phyloP scores from a whole-genome alignment of 176 grass and related monocot genomes.

The Oryza coarctata region DNA sequence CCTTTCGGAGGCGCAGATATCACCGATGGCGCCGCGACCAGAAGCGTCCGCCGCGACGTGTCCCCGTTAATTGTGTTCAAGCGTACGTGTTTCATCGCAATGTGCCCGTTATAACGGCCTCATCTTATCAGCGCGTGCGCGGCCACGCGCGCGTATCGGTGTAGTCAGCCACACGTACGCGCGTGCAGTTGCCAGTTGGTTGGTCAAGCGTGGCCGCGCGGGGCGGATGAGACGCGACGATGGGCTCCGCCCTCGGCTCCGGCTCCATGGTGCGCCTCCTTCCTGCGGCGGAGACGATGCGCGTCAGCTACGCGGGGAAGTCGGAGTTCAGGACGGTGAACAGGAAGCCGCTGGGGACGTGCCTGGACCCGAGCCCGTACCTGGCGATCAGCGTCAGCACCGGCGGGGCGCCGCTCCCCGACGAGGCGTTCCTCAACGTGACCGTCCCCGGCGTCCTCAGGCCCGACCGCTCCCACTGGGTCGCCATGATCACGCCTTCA shows the following conservation, averaged over 20 bases:
- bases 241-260: background rate
- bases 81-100: too few relatives aligned
- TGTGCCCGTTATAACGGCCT: background rate
- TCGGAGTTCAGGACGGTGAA: slow-evolving; percentile 83
- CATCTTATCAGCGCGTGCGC: background rate
- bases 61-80: background rate
- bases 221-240: background rate
- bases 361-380: slow-evolving; percentile 43
- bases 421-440: slow-evolving; percentile 60
- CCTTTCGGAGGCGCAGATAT: background rate
- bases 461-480: slow-evolving; percentile 55
- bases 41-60: slow-evolving; percentile 1
- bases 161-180: background rate
- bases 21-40: background rate
- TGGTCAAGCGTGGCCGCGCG: background rate
- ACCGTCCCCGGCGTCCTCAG: slow-evolving; percentile 52
- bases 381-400: slow-evolving; percentile 45
- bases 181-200: background rate
- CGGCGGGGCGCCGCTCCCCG: slow-evolving; percentile 34
- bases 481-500: slow-evolving; percentile 88
- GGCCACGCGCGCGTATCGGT: background rate
- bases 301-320: slow-evolving; percentile 43
- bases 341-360: slow-evolving; percentile 54
- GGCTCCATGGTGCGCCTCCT: background rate
- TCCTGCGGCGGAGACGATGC: slow-evolving; percentile 26